Conservation (phyloP, 345 rosid genomes). For the Eucalyptus rudis region DNA sequence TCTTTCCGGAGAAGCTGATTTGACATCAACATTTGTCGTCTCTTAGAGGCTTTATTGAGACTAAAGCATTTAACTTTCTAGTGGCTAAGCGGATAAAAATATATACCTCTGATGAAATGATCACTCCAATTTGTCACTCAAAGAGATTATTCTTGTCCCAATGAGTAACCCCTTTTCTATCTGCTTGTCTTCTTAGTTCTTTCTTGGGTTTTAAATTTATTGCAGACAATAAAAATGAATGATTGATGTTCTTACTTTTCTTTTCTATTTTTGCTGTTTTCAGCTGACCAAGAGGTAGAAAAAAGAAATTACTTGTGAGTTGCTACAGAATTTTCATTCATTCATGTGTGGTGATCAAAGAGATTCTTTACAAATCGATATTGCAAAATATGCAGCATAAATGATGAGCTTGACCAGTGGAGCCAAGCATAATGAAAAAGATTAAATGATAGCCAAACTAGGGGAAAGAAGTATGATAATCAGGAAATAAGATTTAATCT, state of each 20-base stretch:
- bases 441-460: not conserved
- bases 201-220: not conserved
- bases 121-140: not conserved
- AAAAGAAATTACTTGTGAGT: not conserved
- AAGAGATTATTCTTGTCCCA: not conserved
- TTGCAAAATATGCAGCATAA: fast-evolving
- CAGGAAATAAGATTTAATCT: not conserved
- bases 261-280: not conserved
- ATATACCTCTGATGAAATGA: not conserved
- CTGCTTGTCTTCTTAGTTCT: not conserved
- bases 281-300: not conserved
- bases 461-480: fast-evolving
- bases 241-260: not conserved
- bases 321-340: not conserved
- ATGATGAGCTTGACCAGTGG: not conserved
- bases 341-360: not conserved
- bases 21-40: not conserved
- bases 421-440: not conserved
- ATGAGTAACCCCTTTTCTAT: not conserved
- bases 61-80: not conserved
- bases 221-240: not conserved
- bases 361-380: not conserved
- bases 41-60: not conserved
- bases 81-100: not conserved
- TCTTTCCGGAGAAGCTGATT: not conserved